These are phyloP conservation scores for Candolleomyces efflorescens DNA, from an alignment of 768 basidiomycete species.

Conservation along the genomic window DNA sequence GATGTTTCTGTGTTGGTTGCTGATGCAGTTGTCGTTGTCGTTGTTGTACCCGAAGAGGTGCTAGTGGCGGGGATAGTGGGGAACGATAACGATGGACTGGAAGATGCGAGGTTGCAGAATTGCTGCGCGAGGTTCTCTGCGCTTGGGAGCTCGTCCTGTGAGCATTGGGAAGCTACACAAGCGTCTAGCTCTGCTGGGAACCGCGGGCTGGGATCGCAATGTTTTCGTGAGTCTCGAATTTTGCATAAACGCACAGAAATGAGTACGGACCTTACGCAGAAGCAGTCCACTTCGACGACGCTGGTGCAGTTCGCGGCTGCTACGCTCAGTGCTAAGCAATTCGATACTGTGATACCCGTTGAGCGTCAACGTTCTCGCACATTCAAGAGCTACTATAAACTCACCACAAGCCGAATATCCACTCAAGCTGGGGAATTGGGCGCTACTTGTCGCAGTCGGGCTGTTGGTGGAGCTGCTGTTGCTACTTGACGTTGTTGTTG, in stretches of 20 bases:
- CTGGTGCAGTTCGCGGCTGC: slow-evolving; percentile 38
- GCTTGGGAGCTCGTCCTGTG: slow-evolving; percentile 26
- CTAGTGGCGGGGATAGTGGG: slow-evolving; percentile 21
- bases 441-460: slow-evolving; percentile 1
- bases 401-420: slow-evolving; percentile 36
- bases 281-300: slow-evolving; percentile 46
- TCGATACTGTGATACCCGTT: slow-evolving; percentile 30
- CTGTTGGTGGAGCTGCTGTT: not conserved
- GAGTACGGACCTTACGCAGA: slow-evolving; percentile 35
- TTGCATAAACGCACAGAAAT: no score
- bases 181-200: slow-evolving; percentile 34
- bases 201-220: slow-evolving; percentile 17
- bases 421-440: slow-evolving; percentile 35
- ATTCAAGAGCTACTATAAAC: slow-evolving; percentile 4
- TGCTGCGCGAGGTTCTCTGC: slow-evolving; percentile 42
- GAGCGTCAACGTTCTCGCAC: not conserved
- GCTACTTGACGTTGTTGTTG: not conserved
- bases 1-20: not conserved
- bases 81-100: slow-evolving; percentile 32
- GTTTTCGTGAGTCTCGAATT: not conserved
- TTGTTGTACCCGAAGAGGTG: not conserved
- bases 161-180: slow-evolving; percentile 35
- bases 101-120: slow-evolving; percentile 40
- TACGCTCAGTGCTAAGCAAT: slow-evolving; percentile 38
- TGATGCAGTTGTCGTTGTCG: not conserved